A percentile compares a stretch with the other conserved stretches of the same genome.
phyloP scores from a whole-genome alignment of 2,329 filamentous ascomycete genomes.

The Aspergillus proliferans region DNA sequence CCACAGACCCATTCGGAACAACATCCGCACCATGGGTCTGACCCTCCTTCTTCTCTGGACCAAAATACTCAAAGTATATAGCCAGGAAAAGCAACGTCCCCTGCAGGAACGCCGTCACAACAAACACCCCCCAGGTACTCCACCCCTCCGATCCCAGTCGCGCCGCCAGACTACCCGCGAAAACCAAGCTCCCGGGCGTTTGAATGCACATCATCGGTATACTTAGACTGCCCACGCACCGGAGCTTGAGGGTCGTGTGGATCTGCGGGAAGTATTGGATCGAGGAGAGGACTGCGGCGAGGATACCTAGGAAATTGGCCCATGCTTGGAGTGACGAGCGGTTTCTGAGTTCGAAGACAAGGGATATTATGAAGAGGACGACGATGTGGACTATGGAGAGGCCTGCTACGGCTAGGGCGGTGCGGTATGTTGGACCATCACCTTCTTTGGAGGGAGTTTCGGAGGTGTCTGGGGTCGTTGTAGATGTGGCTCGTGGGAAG shows the following conservation, averaged over 20 bases:
- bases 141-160: conserved; percentile 77
- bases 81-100: conserved; percentile 74
- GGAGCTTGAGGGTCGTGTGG: conserved; percentile 77
- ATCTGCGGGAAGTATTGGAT: conserved; percentile 96
- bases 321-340: conserved; percentile 64
- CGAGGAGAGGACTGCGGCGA: conserved; percentile 69
- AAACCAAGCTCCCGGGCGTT: conserved; percentile 85
- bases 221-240: conserved; percentile 83
- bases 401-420: conserved; percentile 68
- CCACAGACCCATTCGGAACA: conserved; percentile 4
- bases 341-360: conserved; percentile 58
- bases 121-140: conserved; percentile 92
- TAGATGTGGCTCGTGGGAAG: conserved; percentile 61
- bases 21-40: conserved; percentile 17
- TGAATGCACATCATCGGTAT: conserved; percentile 99
- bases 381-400: conserved; percentile 70
- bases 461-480: conserved; percentile 15
- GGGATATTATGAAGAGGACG: conserved; percentile 57
- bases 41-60: conserved; percentile 39
- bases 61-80: conserved; percentile 58
- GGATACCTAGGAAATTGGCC: conserved; percentile 79
- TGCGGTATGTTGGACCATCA: conserved; percentile 64
- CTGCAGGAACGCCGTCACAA: conserved; percentile 80
- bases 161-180: conserved; percentile 74
- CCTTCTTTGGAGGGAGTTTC: conserved; percentile 40